These are phyloP conservation scores for Heliosperma pusillum DNA, from an alignment of 148 eudicot species.

Conservation along the genomic window DNA sequence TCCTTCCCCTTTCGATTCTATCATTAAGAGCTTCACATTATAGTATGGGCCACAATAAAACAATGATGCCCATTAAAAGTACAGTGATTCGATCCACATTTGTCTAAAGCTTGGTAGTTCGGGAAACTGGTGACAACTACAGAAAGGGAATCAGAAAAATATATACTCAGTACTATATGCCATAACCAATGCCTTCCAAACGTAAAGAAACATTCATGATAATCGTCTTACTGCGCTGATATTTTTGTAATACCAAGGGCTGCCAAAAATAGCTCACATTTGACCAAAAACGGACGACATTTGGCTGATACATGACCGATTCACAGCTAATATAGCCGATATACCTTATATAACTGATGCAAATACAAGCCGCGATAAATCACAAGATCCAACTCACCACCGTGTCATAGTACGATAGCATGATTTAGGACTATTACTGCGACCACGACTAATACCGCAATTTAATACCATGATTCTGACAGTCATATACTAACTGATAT, in stretches of 20 bases:
- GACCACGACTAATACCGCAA: not conserved
- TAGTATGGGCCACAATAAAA: not conserved
- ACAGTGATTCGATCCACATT: not conserved
- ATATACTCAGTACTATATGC: not conserved
- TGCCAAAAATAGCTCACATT: no score
- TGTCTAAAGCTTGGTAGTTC: not conserved
- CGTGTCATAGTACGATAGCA: not conserved
- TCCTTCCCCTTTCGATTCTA: not conserved
- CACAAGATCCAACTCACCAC: not conserved
- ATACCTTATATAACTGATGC: not conserved
- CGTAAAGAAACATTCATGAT: not conserved
- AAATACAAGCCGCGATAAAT: not conserved
- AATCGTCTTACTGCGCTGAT: no score
- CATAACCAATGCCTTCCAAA: not conserved
- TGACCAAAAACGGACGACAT: no score
- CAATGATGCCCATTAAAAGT: not conserved
- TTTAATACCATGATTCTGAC: not conserved
- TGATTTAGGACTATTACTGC: not conserved
- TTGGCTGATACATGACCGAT: no score
- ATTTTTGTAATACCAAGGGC: no score
- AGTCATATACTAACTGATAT: not conserved
- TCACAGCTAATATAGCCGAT: not conserved
- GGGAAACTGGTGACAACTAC: not conserved
- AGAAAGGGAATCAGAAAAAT: not conserved
- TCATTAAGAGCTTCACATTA: not conserved